Percentiles rank a stretch among this genome's conserved stretches.
These are phyloP conservation scores for Lichtheimia ornata DNA, from an alignment of 371 early-diverging fungal genomes.

Conservation along the genomic window DNA sequence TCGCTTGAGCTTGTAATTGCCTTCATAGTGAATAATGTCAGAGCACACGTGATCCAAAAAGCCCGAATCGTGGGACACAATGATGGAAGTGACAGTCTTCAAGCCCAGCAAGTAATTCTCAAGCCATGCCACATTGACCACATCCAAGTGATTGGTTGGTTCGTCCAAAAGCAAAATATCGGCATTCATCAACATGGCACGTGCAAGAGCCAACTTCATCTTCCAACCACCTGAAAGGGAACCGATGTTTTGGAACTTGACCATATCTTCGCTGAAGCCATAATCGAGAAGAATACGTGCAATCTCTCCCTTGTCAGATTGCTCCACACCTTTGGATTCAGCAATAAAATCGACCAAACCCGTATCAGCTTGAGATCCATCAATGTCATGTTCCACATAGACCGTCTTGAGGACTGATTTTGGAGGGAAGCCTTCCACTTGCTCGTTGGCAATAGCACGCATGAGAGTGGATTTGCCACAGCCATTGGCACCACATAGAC, in stretches of 20 bases:
- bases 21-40: slow-evolving; percentile 80
- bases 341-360: slow-evolving; percentile 71
- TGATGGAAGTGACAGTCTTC: slow-evolving; percentile 75
- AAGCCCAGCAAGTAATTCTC: slow-evolving; percentile 75
- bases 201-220: slow-evolving; percentile 86
- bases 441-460: slow-evolving; percentile 77
- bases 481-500: slow-evolving; percentile 85
- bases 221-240: slow-evolving; percentile 91
- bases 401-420: slow-evolving; percentile 68
- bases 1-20: slow-evolving; percentile 72
- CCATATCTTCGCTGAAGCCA: slow-evolving; percentile 72
- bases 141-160: slow-evolving; percentile 93
- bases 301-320: slow-evolving; percentile 52
- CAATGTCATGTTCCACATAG: slow-evolving; percentile 78
- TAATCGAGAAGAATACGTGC: slow-evolving; percentile 60
- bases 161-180: slow-evolving; percentile 89
- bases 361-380: slow-evolving; percentile 71
- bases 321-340: slow-evolving; percentile 54
- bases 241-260: slow-evolving; percentile 63
- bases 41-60: slow-evolving; percentile 88
- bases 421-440: slow-evolving; percentile 80
- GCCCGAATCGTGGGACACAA: slow-evolving; percentile 91
- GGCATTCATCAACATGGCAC: slow-evolving; percentile 82
- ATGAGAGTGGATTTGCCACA: slow-evolving; percentile 89
- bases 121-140: slow-evolving; percentile 81